A percentile compares a stretch with the other conserved stretches of the same genome.
Conservation (phyloP, 805 yeast species). For the Debaryomyces prosopidis region DNA sequence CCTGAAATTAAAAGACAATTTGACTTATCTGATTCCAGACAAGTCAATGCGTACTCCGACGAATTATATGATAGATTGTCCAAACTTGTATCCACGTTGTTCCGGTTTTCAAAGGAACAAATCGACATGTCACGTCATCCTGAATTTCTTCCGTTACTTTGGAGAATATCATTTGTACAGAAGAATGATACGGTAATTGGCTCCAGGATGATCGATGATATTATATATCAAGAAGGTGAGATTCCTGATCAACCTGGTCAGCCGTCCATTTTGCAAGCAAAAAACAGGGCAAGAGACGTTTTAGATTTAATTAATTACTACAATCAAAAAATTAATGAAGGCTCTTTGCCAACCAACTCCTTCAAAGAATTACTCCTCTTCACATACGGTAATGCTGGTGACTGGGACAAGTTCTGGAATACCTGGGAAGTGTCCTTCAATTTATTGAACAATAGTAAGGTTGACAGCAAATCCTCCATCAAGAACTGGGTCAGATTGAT, state of each 20-base stretch:
- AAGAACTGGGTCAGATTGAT: conserved; percentile 33
- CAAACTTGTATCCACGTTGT: conserved; percentile 24
- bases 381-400: conserved; percentile 38
- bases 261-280: conserved; percentile 18
- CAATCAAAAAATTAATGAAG: conserved; percentile 10
- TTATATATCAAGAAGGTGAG: conserved; percentile 17
- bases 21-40: conserved; percentile 2
- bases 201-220: conserved; percentile 23
- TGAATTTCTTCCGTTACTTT: conserved; percentile 34
- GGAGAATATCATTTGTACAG: conserved; percentile 28
- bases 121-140: conserved; percentile 24
- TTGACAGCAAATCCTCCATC: conserved; percentile 2
- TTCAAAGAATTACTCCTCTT: conserved; percentile 35
- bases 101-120: conserved; percentile 23
- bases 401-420: conserved; percentile 40
- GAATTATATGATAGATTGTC: conserved; percentile 23
- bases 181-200: conserved; percentile 16
- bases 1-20: conserved; percentile 16
- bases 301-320: conserved; percentile 24
- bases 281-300: conserved; percentile 31
- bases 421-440: conserved; percentile 31
- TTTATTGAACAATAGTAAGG: conserved; percentile 6
- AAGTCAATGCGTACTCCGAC: conserved; percentile 16
- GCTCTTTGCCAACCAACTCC: conserved; percentile 12
- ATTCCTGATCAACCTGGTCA: conserved; percentile 5